Base-by-base conservation (phyloP, 805 yeast genomes). In the Isabelozyma gotoi region DNA sequence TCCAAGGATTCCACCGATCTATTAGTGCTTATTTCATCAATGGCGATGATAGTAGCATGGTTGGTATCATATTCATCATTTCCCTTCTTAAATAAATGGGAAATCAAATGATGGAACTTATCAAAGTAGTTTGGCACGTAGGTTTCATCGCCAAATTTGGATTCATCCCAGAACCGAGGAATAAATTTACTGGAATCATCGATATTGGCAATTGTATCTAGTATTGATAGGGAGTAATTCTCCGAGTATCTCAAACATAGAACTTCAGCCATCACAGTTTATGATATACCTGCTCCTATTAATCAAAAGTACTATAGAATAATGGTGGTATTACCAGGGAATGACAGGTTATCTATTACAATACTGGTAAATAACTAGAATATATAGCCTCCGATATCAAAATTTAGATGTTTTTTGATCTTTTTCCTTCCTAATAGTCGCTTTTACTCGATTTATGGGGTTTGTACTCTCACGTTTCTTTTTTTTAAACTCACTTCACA, bases 31-130 rank as follows among this genome's bases (percentile, higher is more conserved):
- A 32, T 24, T 6, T 36, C 41, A 18, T 44, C 43, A 33, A 49
- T 45, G 2, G 65, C 57, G 5, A 71, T 51, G 18, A 67, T 60
- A 6, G 68, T 62, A 12, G 71, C 60, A 39, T 56, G 55, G 45
- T 55, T 55, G n/a, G 56, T 45, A 43, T 71, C 74, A n/a, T 40
- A 29, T 47, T 71, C 76, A 29, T 40, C 48, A 48, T 60, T 66
- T 7, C 69, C 71, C 40, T 58, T 56, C 34, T 49, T 44, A 48
- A 69, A 68, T 21, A 70, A 47, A 36, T 50, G 39, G 21, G 49
- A 24, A n/a, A 66, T 44, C 43, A 59, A 55, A 38, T 43, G 48
- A 19, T 40, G 47, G 41, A 51, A 59, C 33, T 29, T 10, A 11
- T 10, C 16, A 21, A 41, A 48, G 3, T 33, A 38, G 8, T 38